Base-by-base conservation (phyloP, 106 monocot species). In the Cymbidium sinense region DNA sequence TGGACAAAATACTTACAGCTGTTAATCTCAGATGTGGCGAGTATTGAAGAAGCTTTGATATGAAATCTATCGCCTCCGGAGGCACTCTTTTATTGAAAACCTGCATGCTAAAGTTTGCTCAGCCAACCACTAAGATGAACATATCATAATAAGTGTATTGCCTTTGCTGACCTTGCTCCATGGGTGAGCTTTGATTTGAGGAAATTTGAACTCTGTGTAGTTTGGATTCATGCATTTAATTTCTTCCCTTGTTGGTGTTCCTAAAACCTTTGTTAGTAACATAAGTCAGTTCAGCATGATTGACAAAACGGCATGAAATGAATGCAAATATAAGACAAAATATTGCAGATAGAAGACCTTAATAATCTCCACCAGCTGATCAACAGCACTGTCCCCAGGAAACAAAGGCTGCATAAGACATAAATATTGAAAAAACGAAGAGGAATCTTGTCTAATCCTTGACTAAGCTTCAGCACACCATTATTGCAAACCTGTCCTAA, bases 331-430 rank as follows among this genome's bases (percentile, higher is more conserved):
- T 29, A 28, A 52, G 23, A 29, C 0, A 55, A 11, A 34, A 10
- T 35, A 19, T 5, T 23, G 25, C 23, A 29, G n/a, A 33, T 62
- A 43, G 27, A 2, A 55, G 9, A 90, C 90, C 90, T 90, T 90
- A 30, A 90, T 85, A 76, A 90, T 87, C 76, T 87, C 87, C 71
- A 90, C 90, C 9, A 90, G 81, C 78, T 90, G 90, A 61, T 85
- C 87, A 43, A 87, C 87, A 50, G 83, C 79, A 43, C 83, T 90
- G 43, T 90, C 90, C n/a, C 90, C 90, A 74, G 90, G 90, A 83
- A 90, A 90, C n/a, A 87, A 51, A 79, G 90, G 87, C 90, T 90
- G 82, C 77, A 86, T 1, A 75, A 76, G 67, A 31, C 17, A 36
- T 71, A 19, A 36, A 37, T 71, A 15, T 71, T n/a, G 39, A 39